Evolutionary conservation across 2,329 filamentous ascomycete genomes (phyloP).

Genomic region (Curvularia sp.): DNA sequence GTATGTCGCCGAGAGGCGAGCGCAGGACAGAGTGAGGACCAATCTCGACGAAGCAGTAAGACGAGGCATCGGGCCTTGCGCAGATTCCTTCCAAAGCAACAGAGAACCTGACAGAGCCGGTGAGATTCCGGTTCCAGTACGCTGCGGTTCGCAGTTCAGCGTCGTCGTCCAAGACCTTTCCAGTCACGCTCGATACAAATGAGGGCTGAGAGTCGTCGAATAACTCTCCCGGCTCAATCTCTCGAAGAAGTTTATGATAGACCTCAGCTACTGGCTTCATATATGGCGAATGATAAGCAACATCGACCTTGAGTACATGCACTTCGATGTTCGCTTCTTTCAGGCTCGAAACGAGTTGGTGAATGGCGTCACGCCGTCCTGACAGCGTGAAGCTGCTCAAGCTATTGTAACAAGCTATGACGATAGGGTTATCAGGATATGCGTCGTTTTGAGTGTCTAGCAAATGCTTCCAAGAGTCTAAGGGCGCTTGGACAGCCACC

Average conservation of each 20-base stretch:
- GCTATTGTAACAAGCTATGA: slow-evolving; percentile 46
- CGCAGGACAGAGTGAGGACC: slow-evolving; percentile 28
- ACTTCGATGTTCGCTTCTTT: slow-evolving; percentile 49
- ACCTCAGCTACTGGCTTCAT: slow-evolving; percentile 41
- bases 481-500: slow-evolving; percentile 32
- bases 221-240: slow-evolving; percentile 9
- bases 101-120: slow-evolving; percentile 22
- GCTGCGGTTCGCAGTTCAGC: slow-evolving; percentile 9
- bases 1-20: slow-evolving; percentile 18
- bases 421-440: slow-evolving; percentile 10
- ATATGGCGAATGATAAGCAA: slow-evolving; percentile 56
- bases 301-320: slow-evolving; percentile 50
- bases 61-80: slow-evolving; percentile 1
- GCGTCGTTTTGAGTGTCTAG: slow-evolving; percentile 14
- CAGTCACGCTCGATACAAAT: slow-evolving; percentile 21
- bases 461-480: slow-evolving; percentile 8
- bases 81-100: slow-evolving; percentile 29
- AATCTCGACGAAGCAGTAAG: slow-evolving; percentile 24
- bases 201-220: background rate
- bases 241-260: slow-evolving; percentile 21
- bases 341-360: slow-evolving; percentile 40
- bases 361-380: slow-evolving; percentile 41
- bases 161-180: slow-evolving; percentile 5
- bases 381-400: slow-evolving; percentile 33
- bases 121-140: slow-evolving; percentile 29